Conservation (phyloP, 2,329 filamentous ascomycete genomes). For the Ophiostoma perfectum region DNA sequence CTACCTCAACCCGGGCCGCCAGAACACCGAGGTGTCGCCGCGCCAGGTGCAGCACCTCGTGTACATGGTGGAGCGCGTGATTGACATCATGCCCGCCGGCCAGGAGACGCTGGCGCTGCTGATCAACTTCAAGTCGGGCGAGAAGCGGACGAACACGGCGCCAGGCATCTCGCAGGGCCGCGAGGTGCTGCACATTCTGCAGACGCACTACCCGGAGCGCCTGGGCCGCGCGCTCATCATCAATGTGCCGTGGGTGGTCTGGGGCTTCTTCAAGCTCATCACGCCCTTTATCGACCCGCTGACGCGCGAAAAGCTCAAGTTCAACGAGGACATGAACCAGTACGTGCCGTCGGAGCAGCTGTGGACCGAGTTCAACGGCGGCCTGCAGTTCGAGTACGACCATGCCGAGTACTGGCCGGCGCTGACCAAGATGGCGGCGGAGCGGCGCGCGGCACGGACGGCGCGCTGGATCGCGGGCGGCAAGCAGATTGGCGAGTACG, state of each 20-base stretch:
- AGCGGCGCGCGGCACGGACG: conserved; percentile 56
- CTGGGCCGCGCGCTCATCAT: conserved; percentile 84
- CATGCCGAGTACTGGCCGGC: conserved; percentile 86
- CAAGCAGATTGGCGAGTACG: conserved; percentile 76
- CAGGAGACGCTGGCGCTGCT: conserved; percentile 83
- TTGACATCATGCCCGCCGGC: conserved; percentile 80
- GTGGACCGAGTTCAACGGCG: conserved; percentile 68
- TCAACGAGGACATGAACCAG: conserved; percentile 83
- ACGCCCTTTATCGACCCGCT: conserved; percentile 93
- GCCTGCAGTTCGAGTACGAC: conserved; percentile 86
- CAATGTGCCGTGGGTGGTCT: conserved; percentile 88
- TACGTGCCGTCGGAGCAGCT: conserved; percentile 80
- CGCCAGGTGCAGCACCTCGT: conserved; percentile 90
- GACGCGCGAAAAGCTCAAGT: conserved; percentile 92
- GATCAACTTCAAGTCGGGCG: conserved; percentile 84
- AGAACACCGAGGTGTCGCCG: conserved; percentile 84
- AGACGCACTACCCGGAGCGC: conserved; percentile 92
- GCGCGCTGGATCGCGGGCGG: conserved; percentile 76
- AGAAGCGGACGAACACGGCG: conserved; percentile 64
- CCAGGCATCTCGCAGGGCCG: conserved; percentile 71
- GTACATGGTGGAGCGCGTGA: conserved; percentile 87
- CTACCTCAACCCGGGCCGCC: conserved; percentile 81
- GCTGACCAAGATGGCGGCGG: conserved; percentile 63
- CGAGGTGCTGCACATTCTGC: conserved; percentile 83
- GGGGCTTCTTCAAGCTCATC: conserved; percentile 93